Evolutionary conservation across 1,284 basidiomycete species (phyloP), one percentile per base, ranked within the genome.

Genomic region (Calocybe gambosa): DNA sequence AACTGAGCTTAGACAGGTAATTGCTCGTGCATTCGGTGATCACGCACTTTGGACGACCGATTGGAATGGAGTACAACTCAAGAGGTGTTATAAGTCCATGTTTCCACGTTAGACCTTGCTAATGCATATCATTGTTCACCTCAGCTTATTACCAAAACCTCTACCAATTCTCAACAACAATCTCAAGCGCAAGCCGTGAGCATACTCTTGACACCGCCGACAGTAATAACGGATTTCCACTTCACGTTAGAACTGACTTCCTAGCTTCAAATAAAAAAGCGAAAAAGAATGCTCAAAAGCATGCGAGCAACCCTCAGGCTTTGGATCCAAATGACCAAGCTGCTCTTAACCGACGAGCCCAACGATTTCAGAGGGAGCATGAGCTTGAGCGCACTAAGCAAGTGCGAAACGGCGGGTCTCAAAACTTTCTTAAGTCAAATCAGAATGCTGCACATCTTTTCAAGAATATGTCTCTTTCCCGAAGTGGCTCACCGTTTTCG

Each of bases 1-100:
- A 59, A 75, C 82, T 57, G 88, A 90, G 71, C 66, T 90, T 61
- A 85, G 84, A 78, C 75, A 89, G 81, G 84, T 89, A 80, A 90
- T 90, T 67, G 75, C 83, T 77, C 81, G 87, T 58, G 77, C 87
- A 70, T 89, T 85, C 68, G 74, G 74, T 53, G 75, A 79, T 58
- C 81, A 89, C 62, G 79, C 86, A 5, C 74, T 95, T 29, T 90
- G 89, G 84, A 88, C 86, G 25, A 93, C 85, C 45, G 90, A 95
- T 64, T 95, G 92, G 92, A 68, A 74, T 21, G 81, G 76, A 35
- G 77, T 89, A 34, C 85, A 91, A 66, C 73, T 95, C 50, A 76
- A 88, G 74, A 86, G 82, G 87, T 89, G 61, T 57, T 44, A 43
- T 19, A 29, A 34, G 37, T 20, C 31, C 43, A 26, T 15, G 18